Base-by-base conservation (phyloP, 495 filamentous ascomycete genomes). In the Penicillium cataractarum region DNA sequence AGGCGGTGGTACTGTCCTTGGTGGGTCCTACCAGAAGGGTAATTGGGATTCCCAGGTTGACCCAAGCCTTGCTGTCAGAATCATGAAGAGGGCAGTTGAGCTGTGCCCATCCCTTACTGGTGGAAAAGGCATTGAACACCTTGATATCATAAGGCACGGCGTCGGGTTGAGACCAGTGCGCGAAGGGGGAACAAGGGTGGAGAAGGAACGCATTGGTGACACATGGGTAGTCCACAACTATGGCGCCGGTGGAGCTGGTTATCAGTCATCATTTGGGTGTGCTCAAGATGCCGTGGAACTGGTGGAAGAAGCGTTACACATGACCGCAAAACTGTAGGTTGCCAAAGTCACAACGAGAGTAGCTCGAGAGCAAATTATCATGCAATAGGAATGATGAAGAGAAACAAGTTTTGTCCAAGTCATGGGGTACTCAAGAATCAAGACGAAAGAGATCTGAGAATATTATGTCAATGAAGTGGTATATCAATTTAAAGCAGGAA, bases 181-280 rank as follows among this genome's bases (percentile, higher is more conserved):
- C 53, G 73, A 82, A n/a, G 85, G 81, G 1, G 92, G 93, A 0
- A 84, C 86, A 4, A 78, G 92, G 57, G 80, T 96, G 29, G 92
- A 95, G 78, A 90, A 83, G 74, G 90, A 96, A 76, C 76, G 76
- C 57, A 83, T 91, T 31, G 73, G 76, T 37, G 85, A 78, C 13
- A 75, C 80, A 0, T 87, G 82, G 83, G 85, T 93, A 6, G 90
- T 97, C 55, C 93, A 97, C 71, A 92, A 94, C 63, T 61, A 97
- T 71, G 93, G 93, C 10, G 89, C 92, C 73, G 91, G 87, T 0
- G 72, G 88, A 73, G 15, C 73, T 93, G 68, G 86, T 83, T 78
- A 83, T 96, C 39, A 85, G 93, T 46, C 78, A 87, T 88, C 84
- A 26, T 97, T 91, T 75, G 93, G 92, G 0, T 91, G 89, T 76